These are phyloP conservation scores for Fraxinus americana DNA, from an alignment of 257 asterid genomes.

Conservation along the genomic window DNA sequence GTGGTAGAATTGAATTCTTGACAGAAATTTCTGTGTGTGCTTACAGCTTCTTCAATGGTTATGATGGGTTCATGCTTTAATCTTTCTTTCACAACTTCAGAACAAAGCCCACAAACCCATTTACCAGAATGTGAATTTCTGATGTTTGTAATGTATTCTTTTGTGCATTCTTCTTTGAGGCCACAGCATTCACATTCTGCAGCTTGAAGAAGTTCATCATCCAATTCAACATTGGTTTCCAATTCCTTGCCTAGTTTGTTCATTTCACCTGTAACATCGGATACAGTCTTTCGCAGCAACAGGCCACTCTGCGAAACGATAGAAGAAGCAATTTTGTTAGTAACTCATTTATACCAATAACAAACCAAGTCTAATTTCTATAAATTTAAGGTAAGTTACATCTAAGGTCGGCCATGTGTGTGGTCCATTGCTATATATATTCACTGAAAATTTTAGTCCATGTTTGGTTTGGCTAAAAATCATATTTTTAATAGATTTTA, in stretches of 20 bases:
- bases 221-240: conserved; percentile 24
- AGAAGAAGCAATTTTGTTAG: neutral
- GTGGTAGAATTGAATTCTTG: conserved; percentile 40
- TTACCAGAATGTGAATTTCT: conserved; percentile 44
- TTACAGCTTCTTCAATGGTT: conserved; percentile 46
- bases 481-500: too few species aligned
- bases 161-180: conserved; percentile 53
- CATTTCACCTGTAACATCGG: conserved; percentile 37
- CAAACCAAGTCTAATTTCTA: neutral
- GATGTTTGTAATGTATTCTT: conserved; percentile 34
- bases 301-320: conserved; percentile 23
- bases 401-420: neutral
- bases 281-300: conserved; percentile 28
- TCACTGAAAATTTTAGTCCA: neutral
- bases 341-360: neutral
- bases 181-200: conserved; percentile 61
- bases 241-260: conserved; percentile 30
- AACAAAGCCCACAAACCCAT: conserved; percentile 69
- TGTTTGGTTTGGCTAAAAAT: too few species aligned
- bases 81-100: conserved; percentile 52
- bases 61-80: neutral
- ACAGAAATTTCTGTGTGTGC: conserved; percentile 34
- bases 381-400: neutral
- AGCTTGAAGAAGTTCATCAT: conserved; percentile 25
- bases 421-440: neutral